These are phyloP conservation scores for Colletotrichum incanum DNA, from an alignment of 2,329 filamentous ascomycete species.

Conservation along the genomic window DNA sequence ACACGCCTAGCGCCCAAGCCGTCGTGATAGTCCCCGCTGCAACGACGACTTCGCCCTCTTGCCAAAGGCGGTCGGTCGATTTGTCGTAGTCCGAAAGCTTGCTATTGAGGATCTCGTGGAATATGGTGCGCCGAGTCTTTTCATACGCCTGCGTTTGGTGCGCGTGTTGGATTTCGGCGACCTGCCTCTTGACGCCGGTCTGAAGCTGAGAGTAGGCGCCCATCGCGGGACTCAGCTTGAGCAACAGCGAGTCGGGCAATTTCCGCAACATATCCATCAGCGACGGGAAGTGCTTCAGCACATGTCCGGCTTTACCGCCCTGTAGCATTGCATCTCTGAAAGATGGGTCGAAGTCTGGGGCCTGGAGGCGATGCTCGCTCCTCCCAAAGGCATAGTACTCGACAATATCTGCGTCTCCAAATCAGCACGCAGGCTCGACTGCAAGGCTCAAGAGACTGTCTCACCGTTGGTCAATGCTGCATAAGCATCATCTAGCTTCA, in stretches of 20 bases:
- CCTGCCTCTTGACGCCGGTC: not conserved
- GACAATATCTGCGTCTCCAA: not conserved
- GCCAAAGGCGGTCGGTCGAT: not conserved
- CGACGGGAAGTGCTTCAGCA: slow-evolving; percentile 1
- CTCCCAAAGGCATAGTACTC: slow-evolving; percentile 1
- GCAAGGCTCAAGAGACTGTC: not conserved
- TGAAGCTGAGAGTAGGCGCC: slow-evolving; percentile 6
- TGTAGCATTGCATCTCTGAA: slow-evolving; percentile 5
- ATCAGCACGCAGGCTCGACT: not conserved
- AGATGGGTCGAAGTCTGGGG: not conserved
- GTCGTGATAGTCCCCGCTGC: not conserved
- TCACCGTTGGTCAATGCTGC: not conserved
- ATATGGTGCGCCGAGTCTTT: slow-evolving; percentile 4
- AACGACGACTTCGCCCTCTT: not conserved
- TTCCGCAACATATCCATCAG: slow-evolving; percentile 1
- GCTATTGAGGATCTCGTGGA: slow-evolving; percentile 8
- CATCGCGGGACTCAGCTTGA: slow-evolving; percentile 5
- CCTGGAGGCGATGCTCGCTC: not conserved
- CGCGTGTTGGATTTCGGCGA: not conserved
- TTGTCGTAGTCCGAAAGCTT: slow-evolving; percentile 3
- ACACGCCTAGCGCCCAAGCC: slow-evolving; percentile 6
- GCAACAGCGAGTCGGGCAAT: not conserved
- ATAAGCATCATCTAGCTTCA: slow-evolving; percentile 3
- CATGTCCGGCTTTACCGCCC: slow-evolving; percentile 2
- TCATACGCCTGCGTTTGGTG: slow-evolving; percentile 1